phyloP scores from a whole-genome alignment of 305 asterid genomes.

The Plantago rigida region DNA sequence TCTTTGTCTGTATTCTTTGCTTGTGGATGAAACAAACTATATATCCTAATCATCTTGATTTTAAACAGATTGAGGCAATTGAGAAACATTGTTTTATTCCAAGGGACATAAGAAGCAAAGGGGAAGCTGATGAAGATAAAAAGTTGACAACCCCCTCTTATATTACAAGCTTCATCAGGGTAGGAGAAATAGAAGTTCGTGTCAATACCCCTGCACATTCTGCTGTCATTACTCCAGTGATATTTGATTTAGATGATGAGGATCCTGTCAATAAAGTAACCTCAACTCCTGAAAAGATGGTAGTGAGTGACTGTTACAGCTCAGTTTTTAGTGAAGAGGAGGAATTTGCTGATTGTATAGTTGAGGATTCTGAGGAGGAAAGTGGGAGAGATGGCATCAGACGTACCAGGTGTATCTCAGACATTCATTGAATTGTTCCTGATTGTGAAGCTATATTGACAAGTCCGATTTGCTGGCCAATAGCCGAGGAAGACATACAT shows the following conservation, averaged over 20 bases:
- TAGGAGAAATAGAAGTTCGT: constrained; percentile 13
- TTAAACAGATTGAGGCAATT: constrained; percentile 29
- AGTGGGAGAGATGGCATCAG: constrained; percentile 18
- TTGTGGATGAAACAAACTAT: neutral
- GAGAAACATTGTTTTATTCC: constrained; percentile 25
- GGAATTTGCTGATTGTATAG: constrained; percentile 36
- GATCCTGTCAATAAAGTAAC: constrained; percentile 26
- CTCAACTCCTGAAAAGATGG: constrained; percentile 21
- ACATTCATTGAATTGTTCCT: too few species aligned
- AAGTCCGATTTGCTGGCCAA: too few species aligned
- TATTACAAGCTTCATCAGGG: neutral
- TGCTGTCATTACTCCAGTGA: constrained; percentile 15
- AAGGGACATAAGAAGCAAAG: constrained; percentile 18
- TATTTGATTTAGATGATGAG: constrained; percentile 23
- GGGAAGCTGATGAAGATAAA: constrained; percentile 18
- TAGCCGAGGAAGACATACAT: too few species aligned
- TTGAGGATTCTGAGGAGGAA: constrained; percentile 63
- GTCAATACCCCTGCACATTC: constrained; percentile 15
- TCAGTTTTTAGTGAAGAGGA: constrained; percentile 25
- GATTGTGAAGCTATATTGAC: too few species aligned
- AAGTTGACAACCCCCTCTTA: constrained; percentile 12
- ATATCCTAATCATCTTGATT: neutral
- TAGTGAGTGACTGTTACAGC: constrained; percentile 7
- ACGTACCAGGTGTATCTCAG: constrained; percentile 13
- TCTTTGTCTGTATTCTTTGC: too few species aligned